phyloP scores from a whole-genome alignment of 768 basidiomycete genomes.

The Phaeotremella skinneri region DNA sequence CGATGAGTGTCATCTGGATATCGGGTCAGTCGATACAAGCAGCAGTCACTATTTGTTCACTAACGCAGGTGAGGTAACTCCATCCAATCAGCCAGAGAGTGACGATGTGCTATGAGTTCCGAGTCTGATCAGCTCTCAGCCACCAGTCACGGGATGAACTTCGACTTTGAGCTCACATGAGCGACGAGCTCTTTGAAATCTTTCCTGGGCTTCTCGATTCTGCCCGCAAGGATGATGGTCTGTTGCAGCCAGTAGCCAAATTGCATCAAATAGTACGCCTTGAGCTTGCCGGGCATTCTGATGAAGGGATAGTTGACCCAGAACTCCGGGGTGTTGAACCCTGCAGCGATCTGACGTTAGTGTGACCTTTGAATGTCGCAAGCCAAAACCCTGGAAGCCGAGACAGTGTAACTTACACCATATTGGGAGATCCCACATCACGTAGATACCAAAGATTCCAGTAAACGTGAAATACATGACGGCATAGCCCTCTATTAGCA shows the following conservation, averaged over 20 bases:
- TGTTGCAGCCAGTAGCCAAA: conserved; percentile 93
- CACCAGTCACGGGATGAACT: background rate
- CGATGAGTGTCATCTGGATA: conserved; percentile 69
- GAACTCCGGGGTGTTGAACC: conserved; percentile 66
- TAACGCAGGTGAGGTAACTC: conserved; percentile 49
- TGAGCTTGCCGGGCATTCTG: conserved; percentile 79
- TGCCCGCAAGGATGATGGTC: conserved; percentile 71
- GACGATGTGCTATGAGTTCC: conserved; percentile 65
- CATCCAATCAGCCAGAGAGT: conserved; percentile 93
- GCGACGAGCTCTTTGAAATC: conserved; percentile 82
- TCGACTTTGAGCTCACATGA: conserved; percentile 55
- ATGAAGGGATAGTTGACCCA: conserved; percentile 90
- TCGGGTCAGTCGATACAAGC: conserved; percentile 15
- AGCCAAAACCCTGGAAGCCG: background rate
- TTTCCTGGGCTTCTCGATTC: conserved; percentile 90
- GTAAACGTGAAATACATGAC: conserved; percentile 71
- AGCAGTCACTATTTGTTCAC: background rate
- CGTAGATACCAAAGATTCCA: conserved; percentile 69
- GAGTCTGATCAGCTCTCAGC: background rate
- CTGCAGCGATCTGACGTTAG: background rate
- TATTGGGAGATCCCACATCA: conserved; percentile 78
- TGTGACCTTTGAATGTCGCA: background rate
- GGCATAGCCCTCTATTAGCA: conserved; percentile 62
- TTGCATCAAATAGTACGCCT: conserved; percentile 91
- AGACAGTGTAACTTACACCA: conserved; percentile 65